Evolutionary conservation across 495 filamentous ascomycete genomes (phyloP), one percentile per base, ranked within the genome.

Genomic region (Daldinia loculata): DNA sequence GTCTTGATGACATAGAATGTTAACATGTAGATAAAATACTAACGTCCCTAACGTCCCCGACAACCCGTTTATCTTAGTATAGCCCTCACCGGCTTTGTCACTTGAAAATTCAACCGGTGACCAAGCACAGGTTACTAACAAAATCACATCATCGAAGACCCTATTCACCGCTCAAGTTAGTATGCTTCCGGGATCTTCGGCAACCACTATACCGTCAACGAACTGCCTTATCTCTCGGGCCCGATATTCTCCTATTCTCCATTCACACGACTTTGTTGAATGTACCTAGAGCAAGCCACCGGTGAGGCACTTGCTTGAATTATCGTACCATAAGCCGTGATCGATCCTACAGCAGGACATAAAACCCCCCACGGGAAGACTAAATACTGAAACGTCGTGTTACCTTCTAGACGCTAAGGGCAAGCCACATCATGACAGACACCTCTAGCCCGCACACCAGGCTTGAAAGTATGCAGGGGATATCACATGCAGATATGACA

Each of bases 301-400:
- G 50, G 50, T n/a, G 17, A 48, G 0, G 43, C 19, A 24, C 43
- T 48, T 22, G 7, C 43, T 22, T 24, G 43, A 24, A 48, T 48
- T 48, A 48, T 48, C 43, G 43, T 48, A 48, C 43, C 43, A 48
- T 48, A 24, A 24, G 24, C 19, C 19, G 43, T 24, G 43, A 48
- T 24, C 43, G 43, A 48, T 53, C 12, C 26, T 14, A 24, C 50
- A 24, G 11, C 50, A 56, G 9, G 34, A 52, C 38, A 36, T 57
- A 27, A 22, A 58, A 26, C 14, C 27, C 27, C 27, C 19, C 27
- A 41, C 63, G 63, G 63, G 30, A 53, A 34, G 24, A 7, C 19
- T 4, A 36, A 60, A 2, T 66, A 38, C 63, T 56, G 63, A 60
- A 36, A 66, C 36, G 27, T 24, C 29, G 56, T 60, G 63, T 66